Evolutionary conservation across 2,329 filamentous ascomycete genomes (phyloP).

Genomic region (Alternaria novae-zelandiae): DNA sequence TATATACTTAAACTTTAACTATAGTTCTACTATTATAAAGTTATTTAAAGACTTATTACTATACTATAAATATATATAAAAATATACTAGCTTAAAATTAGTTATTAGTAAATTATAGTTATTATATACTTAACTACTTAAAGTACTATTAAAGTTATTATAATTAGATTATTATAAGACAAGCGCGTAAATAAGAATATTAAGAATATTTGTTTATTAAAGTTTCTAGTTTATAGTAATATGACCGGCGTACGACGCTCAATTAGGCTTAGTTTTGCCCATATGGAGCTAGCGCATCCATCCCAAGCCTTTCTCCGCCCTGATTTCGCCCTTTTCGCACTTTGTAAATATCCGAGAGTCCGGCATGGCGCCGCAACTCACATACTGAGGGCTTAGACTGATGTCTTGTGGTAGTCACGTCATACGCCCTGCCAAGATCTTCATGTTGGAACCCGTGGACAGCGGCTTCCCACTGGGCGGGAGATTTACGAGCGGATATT

Average conservation of each 20-base stretch:
- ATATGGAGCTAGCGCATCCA: too few species aligned
- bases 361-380: neutral
- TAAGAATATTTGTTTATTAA: too few species aligned
- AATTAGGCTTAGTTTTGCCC: neutral
- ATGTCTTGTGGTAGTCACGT: neutral
- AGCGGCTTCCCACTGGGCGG: neutral
- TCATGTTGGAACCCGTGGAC: neutral
- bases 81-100: too few species aligned
- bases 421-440: neutral
- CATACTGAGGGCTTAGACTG: neutral
- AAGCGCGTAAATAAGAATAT: too few species aligned
- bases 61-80: too few species aligned
- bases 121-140: too few species aligned
- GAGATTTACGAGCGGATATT: neutral
- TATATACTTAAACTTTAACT: too few species aligned
- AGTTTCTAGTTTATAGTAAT: neutral
- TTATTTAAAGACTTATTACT: too few species aligned
- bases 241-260: neutral
- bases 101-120: too few species aligned
- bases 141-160: too few species aligned
- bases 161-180: too few species aligned
- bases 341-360: neutral
- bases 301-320: neutral
- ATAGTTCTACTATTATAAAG: too few species aligned
- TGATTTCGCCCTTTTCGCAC: neutral